phyloP scores from a whole-genome alignment of 2,329 filamentous ascomycete genomes.

The Fusarium sp. region DNA sequence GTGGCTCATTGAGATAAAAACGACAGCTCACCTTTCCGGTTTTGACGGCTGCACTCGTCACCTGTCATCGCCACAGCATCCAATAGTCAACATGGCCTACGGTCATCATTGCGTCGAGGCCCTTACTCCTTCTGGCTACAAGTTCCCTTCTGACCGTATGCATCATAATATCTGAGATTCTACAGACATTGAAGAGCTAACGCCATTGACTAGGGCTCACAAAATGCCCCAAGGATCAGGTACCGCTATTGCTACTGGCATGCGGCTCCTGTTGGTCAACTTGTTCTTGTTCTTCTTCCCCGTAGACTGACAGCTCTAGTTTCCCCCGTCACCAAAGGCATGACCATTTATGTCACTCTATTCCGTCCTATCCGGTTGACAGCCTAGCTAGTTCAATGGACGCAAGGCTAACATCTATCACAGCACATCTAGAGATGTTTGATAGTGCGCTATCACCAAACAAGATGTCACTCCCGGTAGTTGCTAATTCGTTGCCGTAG shows the following conservation, averaged over 20 bases:
- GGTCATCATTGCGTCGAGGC: slow-evolving; percentile 50
- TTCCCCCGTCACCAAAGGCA: slow-evolving; percentile 75
- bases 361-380: not conserved
- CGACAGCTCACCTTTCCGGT: not conserved
- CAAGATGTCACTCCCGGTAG: not conserved
- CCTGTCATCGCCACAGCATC: slow-evolving; percentile 9
- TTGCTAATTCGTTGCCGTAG: slow-evolving; percentile 59
- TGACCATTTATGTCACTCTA: not conserved
- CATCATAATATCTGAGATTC: slow-evolving; percentile 63
- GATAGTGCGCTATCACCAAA: not conserved
- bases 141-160: slow-evolving; percentile 69
- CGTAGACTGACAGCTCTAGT: slow-evolving; percentile 50
- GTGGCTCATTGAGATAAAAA: not conserved
- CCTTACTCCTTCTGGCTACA: slow-evolving; percentile 59
- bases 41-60: not conserved
- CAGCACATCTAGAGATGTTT: slow-evolving; percentile 79
- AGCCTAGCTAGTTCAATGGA: not conserved
- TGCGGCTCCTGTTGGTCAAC: slow-evolving; percentile 68
- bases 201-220: not conserved
- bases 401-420: not conserved
- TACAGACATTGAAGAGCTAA: not conserved
- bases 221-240: not conserved
- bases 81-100: slow-evolving; percentile 38
- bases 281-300: not conserved
- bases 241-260: slow-evolving; percentile 74